Evolutionary conservation across 2,329 filamentous ascomycete genomes (phyloP).

Genomic region (Tolypocladium amazonense): DNA sequence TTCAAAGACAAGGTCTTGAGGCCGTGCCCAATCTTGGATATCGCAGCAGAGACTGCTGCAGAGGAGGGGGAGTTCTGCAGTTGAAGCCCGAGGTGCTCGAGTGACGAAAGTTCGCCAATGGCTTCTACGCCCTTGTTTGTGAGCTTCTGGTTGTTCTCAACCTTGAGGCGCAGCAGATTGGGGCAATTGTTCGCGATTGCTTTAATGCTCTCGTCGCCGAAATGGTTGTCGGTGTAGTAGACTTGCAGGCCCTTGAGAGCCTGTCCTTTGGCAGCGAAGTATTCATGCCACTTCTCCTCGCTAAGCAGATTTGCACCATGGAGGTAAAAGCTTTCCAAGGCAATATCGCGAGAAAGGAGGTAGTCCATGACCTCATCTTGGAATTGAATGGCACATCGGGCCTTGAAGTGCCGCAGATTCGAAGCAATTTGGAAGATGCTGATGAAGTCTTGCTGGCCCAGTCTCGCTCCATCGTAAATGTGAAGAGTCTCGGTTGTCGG

Average conservation of each 20-base stretch:
- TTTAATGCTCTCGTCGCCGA: slow-evolving; percentile 59
- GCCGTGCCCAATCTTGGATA: slow-evolving; percentile 50
- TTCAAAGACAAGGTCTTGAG: slow-evolving; percentile 73
- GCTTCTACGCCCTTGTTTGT: slow-evolving; percentile 53
- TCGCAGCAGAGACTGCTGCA: slow-evolving; percentile 47
- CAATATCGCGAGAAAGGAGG: slow-evolving; percentile 58
- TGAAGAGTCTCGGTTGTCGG: slow-evolving; percentile 38
- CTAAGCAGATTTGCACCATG: slow-evolving; percentile 78
- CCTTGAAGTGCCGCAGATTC: slow-evolving; percentile 56
- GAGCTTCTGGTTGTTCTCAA: slow-evolving; percentile 69
- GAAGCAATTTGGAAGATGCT: slow-evolving; percentile 70
- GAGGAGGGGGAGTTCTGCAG: slow-evolving; percentile 47
- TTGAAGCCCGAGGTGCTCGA: slow-evolving; percentile 69
- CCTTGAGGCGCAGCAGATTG: slow-evolving; percentile 63
- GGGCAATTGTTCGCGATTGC: slow-evolving; percentile 55
- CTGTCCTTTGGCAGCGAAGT: slow-evolving; percentile 55
- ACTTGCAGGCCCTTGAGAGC: slow-evolving; percentile 61
- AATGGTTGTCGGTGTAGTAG: slow-evolving; percentile 73
- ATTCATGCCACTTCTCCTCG: slow-evolving; percentile 62
- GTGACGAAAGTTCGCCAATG: slow-evolving; percentile 49
- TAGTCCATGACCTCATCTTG: slow-evolving; percentile 79
- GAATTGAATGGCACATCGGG: slow-evolving; percentile 83
- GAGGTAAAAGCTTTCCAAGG: slow-evolving; percentile 64
- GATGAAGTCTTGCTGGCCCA: slow-evolving; percentile 67
- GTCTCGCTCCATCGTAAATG: slow-evolving; percentile 50